Conservation (phyloP, 495 filamentous ascomycete species). For the Parachaetomium inaequale region DNA sequence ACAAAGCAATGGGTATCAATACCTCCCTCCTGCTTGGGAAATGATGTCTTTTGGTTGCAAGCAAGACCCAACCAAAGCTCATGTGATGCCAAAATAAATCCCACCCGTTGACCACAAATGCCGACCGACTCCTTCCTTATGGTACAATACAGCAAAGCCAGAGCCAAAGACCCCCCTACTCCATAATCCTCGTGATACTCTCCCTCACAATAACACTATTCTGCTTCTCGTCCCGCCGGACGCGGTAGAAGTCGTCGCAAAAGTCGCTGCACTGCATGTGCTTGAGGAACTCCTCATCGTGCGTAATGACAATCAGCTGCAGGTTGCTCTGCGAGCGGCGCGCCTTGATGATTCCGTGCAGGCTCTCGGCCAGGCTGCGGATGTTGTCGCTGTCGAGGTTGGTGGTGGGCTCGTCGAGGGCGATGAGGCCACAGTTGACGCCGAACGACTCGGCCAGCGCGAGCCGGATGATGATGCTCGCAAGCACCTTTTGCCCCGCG, state of each 20-base stretch:
- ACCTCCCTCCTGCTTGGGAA: too few species aligned
- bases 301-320: constrained; percentile 97
- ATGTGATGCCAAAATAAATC: too few species aligned
- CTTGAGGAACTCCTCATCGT: constrained; percentile 94
- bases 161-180: constrained; percentile 18
- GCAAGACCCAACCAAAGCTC: too few species aligned
- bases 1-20: too few species aligned
- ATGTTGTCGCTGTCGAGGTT: constrained; percentile 97
- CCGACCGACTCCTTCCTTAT: background rate
- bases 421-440: constrained; percentile 91
- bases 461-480: constrained; percentile 95
- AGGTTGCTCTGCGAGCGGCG: constrained; percentile 88
- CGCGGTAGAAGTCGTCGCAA: constrained; percentile 83
- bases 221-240: constrained; percentile 77
- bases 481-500: constrained; percentile 93
- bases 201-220: constrained; percentile 81
- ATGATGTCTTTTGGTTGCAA: too few species aligned
- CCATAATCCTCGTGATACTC: constrained; percentile 55
- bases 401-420: constrained; percentile 96
- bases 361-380: constrained; percentile 72
- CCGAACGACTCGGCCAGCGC: constrained; percentile 97
- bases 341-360: constrained; percentile 82
- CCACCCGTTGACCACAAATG: background rate
- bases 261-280: constrained; percentile 95
- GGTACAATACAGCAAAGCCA: background rate